Percentiles rank a stretch among this genome's conserved stretches.
Conservation (phyloP, 164 flowering plant species). For the Platanus orientalis region DNA sequence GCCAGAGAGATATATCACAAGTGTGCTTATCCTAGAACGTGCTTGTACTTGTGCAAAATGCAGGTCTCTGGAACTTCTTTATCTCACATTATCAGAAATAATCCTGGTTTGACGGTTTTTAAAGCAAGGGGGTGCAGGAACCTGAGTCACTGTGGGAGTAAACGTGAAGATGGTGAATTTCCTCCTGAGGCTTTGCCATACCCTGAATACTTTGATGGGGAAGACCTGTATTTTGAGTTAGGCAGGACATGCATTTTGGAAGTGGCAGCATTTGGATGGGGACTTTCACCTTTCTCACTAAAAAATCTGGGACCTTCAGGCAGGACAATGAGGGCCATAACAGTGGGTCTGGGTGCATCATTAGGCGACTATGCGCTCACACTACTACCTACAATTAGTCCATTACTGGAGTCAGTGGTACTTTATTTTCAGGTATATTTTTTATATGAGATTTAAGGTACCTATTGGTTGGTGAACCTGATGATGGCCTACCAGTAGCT, state of each 20-base stretch:
- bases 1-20: not conserved
- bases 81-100: conserved; percentile 36
- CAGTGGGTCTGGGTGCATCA: conserved; percentile 74
- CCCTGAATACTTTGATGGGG: conserved; percentile 8
- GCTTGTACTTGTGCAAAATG: conserved; percentile 14
- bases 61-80: conserved; percentile 62
- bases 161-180: conserved; percentile 10
- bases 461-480: not conserved
- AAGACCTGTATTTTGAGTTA: conserved; percentile 31
- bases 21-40: not conserved
- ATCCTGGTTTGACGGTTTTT: conserved; percentile 49
- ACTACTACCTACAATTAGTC: conserved; percentile 48
- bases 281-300: conserved; percentile 48
- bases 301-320: conserved; percentile 48
- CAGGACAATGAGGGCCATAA: conserved; percentile 33
- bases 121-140: conserved; percentile 59
- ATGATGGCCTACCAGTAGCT: not conserved
- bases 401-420: conserved; percentile 51
- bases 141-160: conserved; percentile 27
- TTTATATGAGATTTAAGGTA: not conserved
- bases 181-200: conserved; percentile 6
- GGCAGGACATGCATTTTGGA: conserved; percentile 47
- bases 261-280: conserved; percentile 70
- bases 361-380: conserved; percentile 42
- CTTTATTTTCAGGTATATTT: conserved; percentile 66